Evolutionary conservation across 1,284 basidiomycete genomes (phyloP).

Genomic region (Trichosporon faecale): DNA sequence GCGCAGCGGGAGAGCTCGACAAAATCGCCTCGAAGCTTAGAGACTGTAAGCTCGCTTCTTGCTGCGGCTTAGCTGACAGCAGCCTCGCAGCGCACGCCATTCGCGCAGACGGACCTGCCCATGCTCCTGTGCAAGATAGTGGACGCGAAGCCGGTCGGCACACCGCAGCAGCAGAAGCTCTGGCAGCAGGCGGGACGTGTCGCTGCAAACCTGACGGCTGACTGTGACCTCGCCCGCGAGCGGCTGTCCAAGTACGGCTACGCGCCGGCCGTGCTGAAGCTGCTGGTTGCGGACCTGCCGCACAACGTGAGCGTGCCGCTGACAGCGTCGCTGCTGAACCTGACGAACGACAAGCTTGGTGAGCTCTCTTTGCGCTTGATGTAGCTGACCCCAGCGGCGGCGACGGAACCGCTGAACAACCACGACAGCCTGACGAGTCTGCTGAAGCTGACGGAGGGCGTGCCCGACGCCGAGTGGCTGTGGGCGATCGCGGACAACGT

Average conservation of each 20-base stretch:
- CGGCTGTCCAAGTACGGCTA: neutral
- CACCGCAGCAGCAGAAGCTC: neutral
- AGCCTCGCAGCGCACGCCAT: slow-evolving; percentile 12
- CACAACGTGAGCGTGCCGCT: slow-evolving; percentile 1
- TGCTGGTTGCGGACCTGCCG: neutral
- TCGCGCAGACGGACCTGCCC: slow-evolving; percentile 17
- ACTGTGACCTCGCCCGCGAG: slow-evolving; percentile 21
- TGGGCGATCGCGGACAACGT: slow-evolving; percentile 8
- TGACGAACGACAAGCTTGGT: slow-evolving; percentile 6
- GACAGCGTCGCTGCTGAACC: slow-evolving; percentile 9
- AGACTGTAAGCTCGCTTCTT: slow-evolving; percentile 24
- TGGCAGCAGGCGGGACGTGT: slow-evolving; percentile 35
- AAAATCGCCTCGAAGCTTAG: slow-evolving; percentile 24
- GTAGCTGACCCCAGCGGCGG: neutral
- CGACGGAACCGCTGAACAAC: neutral
- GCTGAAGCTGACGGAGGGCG: slow-evolving; percentile 35
- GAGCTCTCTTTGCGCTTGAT: neutral
- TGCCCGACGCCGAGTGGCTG: slow-evolving; percentile 9
- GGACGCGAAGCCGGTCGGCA: neutral
- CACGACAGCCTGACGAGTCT: slow-evolving; percentile 15
- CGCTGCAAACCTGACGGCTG: slow-evolving; percentile 42
- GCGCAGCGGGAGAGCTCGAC: slow-evolving; percentile 17
- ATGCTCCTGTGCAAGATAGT: slow-evolving; percentile 6
- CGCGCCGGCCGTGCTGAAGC: neutral
- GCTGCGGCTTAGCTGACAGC: neutral